Conservation (phyloP, 2,329 filamentous ascomycete genomes). For the Ophiostoma angusticollis region DNA sequence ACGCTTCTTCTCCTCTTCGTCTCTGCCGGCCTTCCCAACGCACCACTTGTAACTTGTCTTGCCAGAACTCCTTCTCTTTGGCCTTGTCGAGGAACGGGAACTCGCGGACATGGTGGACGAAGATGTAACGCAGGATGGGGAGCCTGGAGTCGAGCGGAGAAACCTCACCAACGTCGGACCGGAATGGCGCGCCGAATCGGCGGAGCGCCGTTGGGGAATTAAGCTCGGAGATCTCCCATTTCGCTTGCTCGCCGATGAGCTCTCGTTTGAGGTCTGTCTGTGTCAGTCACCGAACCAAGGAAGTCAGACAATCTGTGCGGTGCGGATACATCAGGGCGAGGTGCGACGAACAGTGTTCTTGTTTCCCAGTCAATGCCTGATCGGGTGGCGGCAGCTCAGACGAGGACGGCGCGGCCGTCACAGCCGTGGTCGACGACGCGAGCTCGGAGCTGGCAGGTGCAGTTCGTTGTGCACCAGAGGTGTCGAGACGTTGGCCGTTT, state of each 20-base stretch:
- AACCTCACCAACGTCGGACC: constrained; percentile 82
- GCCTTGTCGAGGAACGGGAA: constrained; percentile 97
- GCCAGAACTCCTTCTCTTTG: constrained; percentile 98
- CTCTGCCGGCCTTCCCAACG: too few species aligned
- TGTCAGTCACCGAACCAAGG: not conserved
- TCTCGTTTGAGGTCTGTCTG: constrained; percentile 81
- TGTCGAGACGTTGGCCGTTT: not conserved
- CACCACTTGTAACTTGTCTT: constrained; percentile 91
- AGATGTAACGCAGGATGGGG: constrained; percentile 88
- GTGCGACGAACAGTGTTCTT: constrained; percentile 84
- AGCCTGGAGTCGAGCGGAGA: constrained; percentile 86
- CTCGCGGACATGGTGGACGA: constrained; percentile 93
- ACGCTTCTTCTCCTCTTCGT: too few species aligned
- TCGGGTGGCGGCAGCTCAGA: constrained; percentile 25
- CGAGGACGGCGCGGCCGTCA: constrained; percentile 13
- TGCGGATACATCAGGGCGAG: not conserved
- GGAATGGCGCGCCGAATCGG: constrained; percentile 91
- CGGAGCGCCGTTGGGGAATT: constrained; percentile 90
- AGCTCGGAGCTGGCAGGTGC: constrained; percentile 1
- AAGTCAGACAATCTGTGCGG: not conserved
- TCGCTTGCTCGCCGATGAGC: constrained; percentile 78
- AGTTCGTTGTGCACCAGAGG: too few species aligned
- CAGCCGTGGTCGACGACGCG: too few species aligned
- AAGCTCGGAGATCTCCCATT: constrained; percentile 81
- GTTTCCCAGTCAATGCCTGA: constrained; percentile 70